phyloP scores from a whole-genome alignment of 2,329 filamentous ascomycete species.

The Colletotrichum sp. region DNA sequence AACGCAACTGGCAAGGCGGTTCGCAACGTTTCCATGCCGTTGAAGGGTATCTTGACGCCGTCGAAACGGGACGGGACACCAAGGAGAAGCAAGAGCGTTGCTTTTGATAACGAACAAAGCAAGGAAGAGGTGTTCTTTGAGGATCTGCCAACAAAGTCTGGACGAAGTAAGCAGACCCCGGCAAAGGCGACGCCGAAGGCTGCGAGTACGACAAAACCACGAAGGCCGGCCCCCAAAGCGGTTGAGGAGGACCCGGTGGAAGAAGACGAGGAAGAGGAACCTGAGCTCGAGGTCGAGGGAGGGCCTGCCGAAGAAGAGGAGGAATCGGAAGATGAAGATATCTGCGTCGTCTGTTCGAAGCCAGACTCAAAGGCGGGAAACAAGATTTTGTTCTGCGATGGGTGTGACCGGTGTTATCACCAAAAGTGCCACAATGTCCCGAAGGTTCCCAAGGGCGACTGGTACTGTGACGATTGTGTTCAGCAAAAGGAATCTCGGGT shows the following conservation, averaged over 20 bases:
- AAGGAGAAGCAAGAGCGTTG: slow-evolving; percentile 58
- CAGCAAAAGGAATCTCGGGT: slow-evolving; percentile 47
- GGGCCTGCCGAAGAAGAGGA: slow-evolving; percentile 30
- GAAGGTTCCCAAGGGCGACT: slow-evolving; percentile 65
- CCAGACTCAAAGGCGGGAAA: slow-evolving; percentile 64
- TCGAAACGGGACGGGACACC: slow-evolving; percentile 42
- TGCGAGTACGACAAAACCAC: slow-evolving; percentile 7
- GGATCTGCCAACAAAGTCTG: slow-evolving; percentile 50
- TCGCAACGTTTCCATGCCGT: slow-evolving; percentile 24
- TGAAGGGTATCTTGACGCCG: slow-evolving; percentile 64
- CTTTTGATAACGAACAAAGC: slow-evolving; percentile 46
- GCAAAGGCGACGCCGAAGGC: slow-evolving; percentile 1
- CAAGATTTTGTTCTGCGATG: slow-evolving; percentile 69
- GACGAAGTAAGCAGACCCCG: slow-evolving; percentile 25
- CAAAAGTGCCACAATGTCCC: slow-evolving; percentile 65
- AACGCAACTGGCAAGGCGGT: neutral
- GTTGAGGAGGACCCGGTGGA: neutral
- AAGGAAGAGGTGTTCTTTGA: slow-evolving; percentile 55
- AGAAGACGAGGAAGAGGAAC: neutral
- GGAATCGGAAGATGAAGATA: slow-evolving; percentile 54
- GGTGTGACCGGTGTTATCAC: slow-evolving; percentile 67
- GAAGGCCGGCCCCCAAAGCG: slow-evolving; percentile 13
- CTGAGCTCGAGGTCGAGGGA: slow-evolving; percentile 1
- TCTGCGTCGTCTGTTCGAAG: slow-evolving; percentile 62
- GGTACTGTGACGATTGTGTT: slow-evolving; percentile 64